Conservation (phyloP, 441 rosid species). For the Breynia disticha region DNA sequence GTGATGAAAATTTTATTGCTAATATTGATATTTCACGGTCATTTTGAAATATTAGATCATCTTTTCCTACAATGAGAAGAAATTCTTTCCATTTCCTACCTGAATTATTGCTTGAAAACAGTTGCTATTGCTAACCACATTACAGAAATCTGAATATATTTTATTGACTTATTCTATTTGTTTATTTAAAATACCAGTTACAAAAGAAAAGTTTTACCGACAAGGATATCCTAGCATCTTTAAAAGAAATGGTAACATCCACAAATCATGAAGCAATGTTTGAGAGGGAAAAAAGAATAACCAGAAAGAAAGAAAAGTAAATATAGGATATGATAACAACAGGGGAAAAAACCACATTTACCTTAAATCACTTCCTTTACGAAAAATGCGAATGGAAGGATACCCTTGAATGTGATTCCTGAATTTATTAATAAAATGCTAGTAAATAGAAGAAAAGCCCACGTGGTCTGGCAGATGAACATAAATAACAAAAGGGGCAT, state of each 20-base stretch:
- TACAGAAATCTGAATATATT: too few relatives aligned
- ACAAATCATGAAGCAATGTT: neutral
- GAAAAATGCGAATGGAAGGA: conserved; percentile 96
- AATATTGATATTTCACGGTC: neutral
- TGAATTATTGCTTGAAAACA: too few relatives aligned
- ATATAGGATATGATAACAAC: neutral
- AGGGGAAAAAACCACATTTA: conserved; percentile 22
- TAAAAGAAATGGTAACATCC: neutral
- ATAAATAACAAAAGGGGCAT: neutral
- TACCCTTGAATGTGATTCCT: conserved; percentile 97
- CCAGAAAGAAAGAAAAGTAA: neutral
- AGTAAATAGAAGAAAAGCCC: conserved; percentile 3
- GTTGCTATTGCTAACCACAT: too few relatives aligned
- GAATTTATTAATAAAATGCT: conserved; percentile 19
- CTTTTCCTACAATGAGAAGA: neutral
- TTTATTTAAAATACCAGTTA: neutral
- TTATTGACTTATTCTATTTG: neutral
- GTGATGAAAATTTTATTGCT: neutral
- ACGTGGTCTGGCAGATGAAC: neutral
- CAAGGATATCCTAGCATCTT: too few relatives aligned
- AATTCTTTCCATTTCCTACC: neutral
- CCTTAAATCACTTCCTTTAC: conserved; percentile 88
- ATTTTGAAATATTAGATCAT: neutral
- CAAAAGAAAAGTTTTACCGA: neutral
- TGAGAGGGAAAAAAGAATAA: neutral